A percentile compares a stretch with the other conserved stretches of the same genome.
Evolutionary conservation across 176 grass and related monocot genomes (phyloP).

Genomic region (Coix lacrymajobi): DNA sequence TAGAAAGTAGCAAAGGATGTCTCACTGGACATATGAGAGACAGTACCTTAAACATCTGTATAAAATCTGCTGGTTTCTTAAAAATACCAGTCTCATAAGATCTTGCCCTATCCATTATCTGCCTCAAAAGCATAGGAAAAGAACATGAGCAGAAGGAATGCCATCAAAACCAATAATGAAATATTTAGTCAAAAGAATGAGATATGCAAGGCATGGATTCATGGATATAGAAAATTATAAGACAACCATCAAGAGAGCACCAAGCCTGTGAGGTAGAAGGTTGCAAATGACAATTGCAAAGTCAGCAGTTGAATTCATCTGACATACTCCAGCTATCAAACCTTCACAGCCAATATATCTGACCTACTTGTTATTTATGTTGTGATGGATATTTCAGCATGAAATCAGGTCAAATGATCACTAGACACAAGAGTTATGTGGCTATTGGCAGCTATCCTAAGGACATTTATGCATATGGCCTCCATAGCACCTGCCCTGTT

Average conservation of each 20-base stretch:
- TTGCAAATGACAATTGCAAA: neutral
- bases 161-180: neutral
- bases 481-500: too few relatives aligned
- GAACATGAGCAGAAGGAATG: slow-evolving; percentile 22
- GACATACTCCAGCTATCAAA: neutral
- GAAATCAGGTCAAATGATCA: slow-evolving; percentile 12
- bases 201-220: neutral
- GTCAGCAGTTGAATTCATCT: neutral
- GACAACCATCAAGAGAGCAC: neutral
- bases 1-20: slow-evolving; percentile 10
- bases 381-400: neutral
- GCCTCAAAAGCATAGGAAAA: slow-evolving; percentile 25
- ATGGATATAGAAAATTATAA: neutral
- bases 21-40: neutral
- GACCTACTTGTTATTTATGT: neutral
- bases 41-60: slow-evolving; percentile 99
- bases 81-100: slow-evolving; percentile 86
- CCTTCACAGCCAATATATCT: neutral
- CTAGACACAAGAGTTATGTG: neutral
- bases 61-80: slow-evolving; percentile 80
- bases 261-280: neutral
- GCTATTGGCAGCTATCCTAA: neutral
- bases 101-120: slow-evolving; percentile 98
- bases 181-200: neutral
- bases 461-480: too few relatives aligned